These are phyloP conservation scores for Suillus bovinus DNA, from an alignment of 768 basidiomycete genomes.

Conservation along the genomic window DNA sequence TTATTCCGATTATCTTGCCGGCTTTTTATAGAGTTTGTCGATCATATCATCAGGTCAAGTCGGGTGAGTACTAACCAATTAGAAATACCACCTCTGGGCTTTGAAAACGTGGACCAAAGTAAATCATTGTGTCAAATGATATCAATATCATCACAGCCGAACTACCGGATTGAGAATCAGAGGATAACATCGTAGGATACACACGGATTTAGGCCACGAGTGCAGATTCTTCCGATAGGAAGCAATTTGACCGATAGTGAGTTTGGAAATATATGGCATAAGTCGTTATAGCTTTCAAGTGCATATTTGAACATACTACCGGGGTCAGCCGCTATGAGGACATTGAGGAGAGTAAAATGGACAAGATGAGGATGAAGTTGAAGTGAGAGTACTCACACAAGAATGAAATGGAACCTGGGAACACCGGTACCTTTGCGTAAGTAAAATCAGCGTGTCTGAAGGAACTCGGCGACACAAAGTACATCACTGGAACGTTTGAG, in stretches of 20 bases:
- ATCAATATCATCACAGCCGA: constrained; percentile 17
- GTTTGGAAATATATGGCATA: constrained; percentile 12
- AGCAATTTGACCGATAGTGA: constrained; percentile 17
- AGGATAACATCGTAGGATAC: constrained; percentile 16
- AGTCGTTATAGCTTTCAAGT: constrained; percentile 5
- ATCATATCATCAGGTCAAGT: constrained; percentile 14
- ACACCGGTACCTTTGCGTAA: not conserved
- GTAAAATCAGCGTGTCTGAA: too few species aligned
- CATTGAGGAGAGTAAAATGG: constrained; percentile 12
- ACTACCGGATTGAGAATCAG: constrained; percentile 18
- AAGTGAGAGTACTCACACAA: constrained; percentile 14
- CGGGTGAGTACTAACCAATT: constrained; percentile 17
- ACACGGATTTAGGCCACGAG: constrained; percentile 15
- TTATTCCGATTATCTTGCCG: constrained; percentile 17
- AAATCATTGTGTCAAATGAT: constrained; percentile 16
- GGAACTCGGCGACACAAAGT: not conserved
- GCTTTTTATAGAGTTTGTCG: constrained; percentile 22
- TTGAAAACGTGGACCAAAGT: constrained; percentile 13
- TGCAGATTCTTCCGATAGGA: constrained; percentile 15
- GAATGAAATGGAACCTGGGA: constrained; percentile 10
- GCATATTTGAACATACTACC: constrained; percentile 2
- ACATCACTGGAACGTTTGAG: not conserved
- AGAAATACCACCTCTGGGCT: constrained; percentile 9
- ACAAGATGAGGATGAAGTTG: not conserved
- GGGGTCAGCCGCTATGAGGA: not conserved